phyloP scores from a whole-genome alignment of 495 filamentous ascomycete species.

The Aspergillus nanangensis region DNA sequence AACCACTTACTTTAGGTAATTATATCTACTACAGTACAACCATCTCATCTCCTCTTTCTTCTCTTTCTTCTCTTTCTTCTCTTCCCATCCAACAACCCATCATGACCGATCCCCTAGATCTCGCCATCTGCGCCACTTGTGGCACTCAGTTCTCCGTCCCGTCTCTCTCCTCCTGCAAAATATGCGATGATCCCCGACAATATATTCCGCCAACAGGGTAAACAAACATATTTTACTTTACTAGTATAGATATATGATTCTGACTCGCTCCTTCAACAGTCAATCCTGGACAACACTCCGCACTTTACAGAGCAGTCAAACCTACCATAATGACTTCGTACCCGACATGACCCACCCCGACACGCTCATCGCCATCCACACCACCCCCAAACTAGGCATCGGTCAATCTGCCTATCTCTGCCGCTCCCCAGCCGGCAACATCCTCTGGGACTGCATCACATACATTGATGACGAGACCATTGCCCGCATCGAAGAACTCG shows the following conservation, averaged over 20 bases:
- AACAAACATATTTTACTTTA: not conserved
- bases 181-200: slow-evolving; percentile 74
- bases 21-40: no score
- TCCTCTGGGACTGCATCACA: slow-evolving; percentile 73
- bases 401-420: slow-evolving; percentile 69
- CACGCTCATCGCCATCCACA: slow-evolving; percentile 17
- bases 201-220: slow-evolving; percentile 55
- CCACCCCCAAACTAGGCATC: slow-evolving; percentile 49
- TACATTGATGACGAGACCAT: slow-evolving; percentile 59
- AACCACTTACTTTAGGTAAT: not conserved
- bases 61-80: not conserved
- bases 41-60: not conserved
- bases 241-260: not conserved
- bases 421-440: slow-evolving; percentile 53
- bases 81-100: not conserved
- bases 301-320: slow-evolving; percentile 9
- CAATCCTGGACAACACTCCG: slow-evolving; percentile 24
- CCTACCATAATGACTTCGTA: slow-evolving; percentile 21
- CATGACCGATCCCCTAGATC: slow-evolving; percentile 25
- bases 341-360: slow-evolving; percentile 6
- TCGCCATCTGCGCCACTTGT: slow-evolving; percentile 63
- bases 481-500: slow-evolving; percentile 36
- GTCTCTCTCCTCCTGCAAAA: slow-evolving; percentile 54
- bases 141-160: slow-evolving; percentile 62
- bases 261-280: slow-evolving; percentile 31